A percentile compares a stretch with the other conserved stretches of the same genome.
phyloP scores from a whole-genome alignment of 192 early-diverging fungal genomes.

The Coemansia sp. region DNA sequence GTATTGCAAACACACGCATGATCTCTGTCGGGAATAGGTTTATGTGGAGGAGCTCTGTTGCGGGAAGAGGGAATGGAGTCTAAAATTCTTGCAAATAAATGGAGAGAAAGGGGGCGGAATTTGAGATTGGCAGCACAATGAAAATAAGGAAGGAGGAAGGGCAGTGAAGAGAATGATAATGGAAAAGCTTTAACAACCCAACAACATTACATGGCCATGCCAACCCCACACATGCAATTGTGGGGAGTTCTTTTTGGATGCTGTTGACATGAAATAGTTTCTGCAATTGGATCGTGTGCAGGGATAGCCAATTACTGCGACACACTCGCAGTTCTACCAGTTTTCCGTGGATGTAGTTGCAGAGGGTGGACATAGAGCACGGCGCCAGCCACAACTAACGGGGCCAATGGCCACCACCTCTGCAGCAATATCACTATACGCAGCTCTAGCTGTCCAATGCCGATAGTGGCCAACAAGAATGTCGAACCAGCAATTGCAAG shows the following conservation, averaged over 20 bases:
- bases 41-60: background rate
- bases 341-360: background rate
- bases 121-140: no score
- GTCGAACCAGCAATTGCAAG: slow-evolving; percentile 31
- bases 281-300: no score
- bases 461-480: slow-evolving; percentile 42
- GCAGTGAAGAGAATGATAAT: background rate
- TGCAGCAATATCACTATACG: slow-evolving; percentile 33
- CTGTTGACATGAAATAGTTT: no score
- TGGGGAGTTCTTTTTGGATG: no score
- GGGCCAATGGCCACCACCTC: slow-evolving; percentile 35
- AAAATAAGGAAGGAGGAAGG: background rate
- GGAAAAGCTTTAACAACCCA: no score
- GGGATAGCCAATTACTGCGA: no score
- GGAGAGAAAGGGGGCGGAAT: background rate
- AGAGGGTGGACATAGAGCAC: slow-evolving; percentile 3
- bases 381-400: slow-evolving; percentile 13
- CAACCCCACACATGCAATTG: no score
- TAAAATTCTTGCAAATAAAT: slow-evolving; percentile 3
- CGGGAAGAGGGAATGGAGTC: no score
- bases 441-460: slow-evolving; percentile 47
- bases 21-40: background rate
- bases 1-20: slow-evolving; percentile 51
- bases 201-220: no score
- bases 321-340: slow-evolving; percentile 1